Evolutionary conservation across 148 eudicot species (phyloP).

Genomic region (Oxyria digyna): DNA sequence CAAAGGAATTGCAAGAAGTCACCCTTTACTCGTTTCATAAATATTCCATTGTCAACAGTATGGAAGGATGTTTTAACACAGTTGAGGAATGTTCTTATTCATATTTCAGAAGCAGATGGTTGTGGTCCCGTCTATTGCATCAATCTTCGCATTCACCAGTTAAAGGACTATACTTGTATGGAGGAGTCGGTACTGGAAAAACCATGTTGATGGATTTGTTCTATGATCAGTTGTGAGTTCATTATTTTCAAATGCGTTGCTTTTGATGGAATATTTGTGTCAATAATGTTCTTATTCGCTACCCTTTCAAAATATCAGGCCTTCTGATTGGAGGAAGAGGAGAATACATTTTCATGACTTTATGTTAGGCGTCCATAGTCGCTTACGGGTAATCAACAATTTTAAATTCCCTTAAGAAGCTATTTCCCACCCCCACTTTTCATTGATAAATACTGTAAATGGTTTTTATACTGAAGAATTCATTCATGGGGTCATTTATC

Average conservation of each 20-base stretch:
- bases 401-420: not conserved
- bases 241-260: not conserved
- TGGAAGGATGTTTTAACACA: not conserved
- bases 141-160: constrained; percentile 67
- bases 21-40: not conserved
- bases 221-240: constrained; percentile 61
- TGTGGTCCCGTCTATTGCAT: constrained; percentile 76
- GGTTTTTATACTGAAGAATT: not conserved
- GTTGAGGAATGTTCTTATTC: constrained; percentile 1
- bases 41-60: not conserved
- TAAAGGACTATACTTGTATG: constrained; percentile 73
- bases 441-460: not conserved
- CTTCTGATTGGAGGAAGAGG: constrained; percentile 77
- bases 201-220: constrained; percentile 98
- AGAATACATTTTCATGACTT: constrained; percentile 98
- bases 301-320: no score
- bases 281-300: not conserved
- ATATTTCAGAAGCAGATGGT: constrained; percentile 66
- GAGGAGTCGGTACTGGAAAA: constrained; percentile 97
- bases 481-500: constrained; percentile 1
- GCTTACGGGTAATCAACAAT: constrained; percentile 47
- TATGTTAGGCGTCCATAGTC: constrained; percentile 87
- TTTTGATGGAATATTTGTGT: not conserved
- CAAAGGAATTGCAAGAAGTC: not conserved
- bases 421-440: not conserved